These are phyloP conservation scores for Verticillium nonalfalfae DNA, from an alignment of 2,329 filamentous ascomycete genomes.

Conservation along the genomic window DNA sequence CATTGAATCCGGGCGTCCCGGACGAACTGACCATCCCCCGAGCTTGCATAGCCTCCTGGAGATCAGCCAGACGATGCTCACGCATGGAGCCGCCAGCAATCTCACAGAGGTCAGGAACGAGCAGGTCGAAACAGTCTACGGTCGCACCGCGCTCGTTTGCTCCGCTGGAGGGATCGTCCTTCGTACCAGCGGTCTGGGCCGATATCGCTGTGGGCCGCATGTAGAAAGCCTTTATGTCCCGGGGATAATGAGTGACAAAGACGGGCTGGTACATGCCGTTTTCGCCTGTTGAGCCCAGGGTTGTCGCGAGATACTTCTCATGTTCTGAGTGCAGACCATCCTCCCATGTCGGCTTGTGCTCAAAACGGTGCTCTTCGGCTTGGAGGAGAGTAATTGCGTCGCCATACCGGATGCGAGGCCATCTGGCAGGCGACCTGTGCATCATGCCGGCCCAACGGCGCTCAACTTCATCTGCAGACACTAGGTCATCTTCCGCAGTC, in stretches of 20 bases:
- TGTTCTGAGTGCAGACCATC: constrained; percentile 82
- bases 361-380: constrained; percentile 55
- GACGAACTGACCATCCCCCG: constrained; percentile 52
- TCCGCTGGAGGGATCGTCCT: background rate
- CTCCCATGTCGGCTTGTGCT: constrained; percentile 63
- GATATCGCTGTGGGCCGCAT: constrained; percentile 33
- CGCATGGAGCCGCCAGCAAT: constrained; percentile 85
- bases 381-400: constrained; percentile 67
- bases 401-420: constrained; percentile 80
- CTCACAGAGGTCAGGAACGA: constrained; percentile 81
- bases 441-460: constrained; percentile 68
- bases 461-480: constrained; percentile 45
- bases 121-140: constrained; percentile 84
- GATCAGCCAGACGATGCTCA: constrained; percentile 65
- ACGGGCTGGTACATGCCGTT: constrained; percentile 55
- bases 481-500: constrained; percentile 26
- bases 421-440: constrained; percentile 35
- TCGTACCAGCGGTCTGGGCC: background rate
- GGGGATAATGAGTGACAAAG: constrained; percentile 93
- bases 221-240: constrained; percentile 82
- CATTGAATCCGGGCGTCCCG: constrained; percentile 20
- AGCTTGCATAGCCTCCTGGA: constrained; percentile 64
- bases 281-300: constrained; percentile 45
- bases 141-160: constrained; percentile 37
- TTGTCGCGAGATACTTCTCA: constrained; percentile 76